Percentiles rank a stretch among this genome's conserved stretches.
phyloP scores from a whole-genome alignment of 2,329 filamentous ascomycete species.

The Xylariaceae sp. region DNA sequence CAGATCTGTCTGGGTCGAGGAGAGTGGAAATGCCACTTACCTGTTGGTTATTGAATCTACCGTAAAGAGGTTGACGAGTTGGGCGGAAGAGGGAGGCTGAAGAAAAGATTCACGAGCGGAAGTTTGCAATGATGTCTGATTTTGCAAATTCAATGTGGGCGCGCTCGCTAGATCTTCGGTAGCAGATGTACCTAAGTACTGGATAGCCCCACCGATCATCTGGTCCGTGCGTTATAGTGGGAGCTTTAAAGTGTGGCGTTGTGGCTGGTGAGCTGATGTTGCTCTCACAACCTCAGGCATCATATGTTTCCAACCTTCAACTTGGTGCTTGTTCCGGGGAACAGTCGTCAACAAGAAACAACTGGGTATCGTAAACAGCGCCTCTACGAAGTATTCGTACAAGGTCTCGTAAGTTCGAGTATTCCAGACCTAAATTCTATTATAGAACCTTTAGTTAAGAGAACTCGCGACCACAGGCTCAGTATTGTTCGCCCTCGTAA shows the following conservation, averaged over 20 bases:
- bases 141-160: constrained; percentile 28
- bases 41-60: constrained; percentile 30
- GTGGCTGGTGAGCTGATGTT: background rate
- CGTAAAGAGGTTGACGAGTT: constrained; percentile 21
- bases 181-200: constrained; percentile 18
- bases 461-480: no score
- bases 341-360: background rate
- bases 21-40: constrained; percentile 21
- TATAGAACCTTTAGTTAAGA: no score
- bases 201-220: background rate
- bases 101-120: constrained; percentile 23
- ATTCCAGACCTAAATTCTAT: no score
- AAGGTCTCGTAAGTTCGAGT: no score
- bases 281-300: background rate
- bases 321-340: background rate
- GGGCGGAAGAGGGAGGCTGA: constrained; percentile 24
- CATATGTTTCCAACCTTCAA: background rate
- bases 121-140: constrained; percentile 17
- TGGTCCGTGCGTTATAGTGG: background rate
- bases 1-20: background rate
- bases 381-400: no score
- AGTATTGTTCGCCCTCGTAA: no score
- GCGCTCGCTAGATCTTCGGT: constrained; percentile 30
- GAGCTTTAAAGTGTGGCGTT: background rate
- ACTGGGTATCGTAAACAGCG: background rate